A percentile compares a stretch with the other conserved stretches of the same genome.
These are phyloP conservation scores for Eucalyptus cladocalyx DNA, from an alignment of 345 rosid species.

Conservation along the genomic window DNA sequence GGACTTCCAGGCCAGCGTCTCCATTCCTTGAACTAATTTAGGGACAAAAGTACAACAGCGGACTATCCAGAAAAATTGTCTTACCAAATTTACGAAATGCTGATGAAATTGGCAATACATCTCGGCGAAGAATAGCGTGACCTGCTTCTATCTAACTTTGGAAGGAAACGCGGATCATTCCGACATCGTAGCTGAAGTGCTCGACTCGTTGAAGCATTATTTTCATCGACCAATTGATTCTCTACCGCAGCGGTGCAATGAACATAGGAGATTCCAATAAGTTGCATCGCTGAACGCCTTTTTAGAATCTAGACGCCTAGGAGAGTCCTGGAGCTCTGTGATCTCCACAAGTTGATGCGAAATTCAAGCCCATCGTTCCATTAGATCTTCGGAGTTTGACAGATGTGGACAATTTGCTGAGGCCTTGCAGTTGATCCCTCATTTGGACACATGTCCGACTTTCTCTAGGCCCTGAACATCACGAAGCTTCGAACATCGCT, in stretches of 20 bases:
- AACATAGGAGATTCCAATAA: no score
- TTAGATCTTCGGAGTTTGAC: not conserved
- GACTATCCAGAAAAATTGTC: not conserved
- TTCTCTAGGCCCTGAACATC: not conserved
- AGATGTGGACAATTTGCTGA: not conserved
- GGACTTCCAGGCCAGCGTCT: not conserved
- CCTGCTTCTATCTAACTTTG: not conserved
- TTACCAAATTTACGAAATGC: not conserved
- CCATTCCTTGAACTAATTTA: not conserved
- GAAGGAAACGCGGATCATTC: not conserved
- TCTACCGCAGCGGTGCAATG: not conserved
- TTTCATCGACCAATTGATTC: not conserved
- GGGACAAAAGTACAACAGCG: not conserved
- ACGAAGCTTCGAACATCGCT: not conserved
- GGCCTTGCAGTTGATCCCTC: not conserved
- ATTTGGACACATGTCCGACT: rapidly evolving
- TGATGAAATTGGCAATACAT: not conserved
- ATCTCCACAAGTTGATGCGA: no score
- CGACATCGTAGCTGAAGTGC: not conserved
- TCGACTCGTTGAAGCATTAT: no score
- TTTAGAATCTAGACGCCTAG: no score
- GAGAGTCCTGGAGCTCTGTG: no score
- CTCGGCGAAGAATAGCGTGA: not conserved
- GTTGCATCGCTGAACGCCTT: no score
- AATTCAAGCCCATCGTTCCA: not conserved